Base-by-base conservation (phyloP, 768 basidiomycete species). In the Psilocybe subaeruginosa region DNA sequence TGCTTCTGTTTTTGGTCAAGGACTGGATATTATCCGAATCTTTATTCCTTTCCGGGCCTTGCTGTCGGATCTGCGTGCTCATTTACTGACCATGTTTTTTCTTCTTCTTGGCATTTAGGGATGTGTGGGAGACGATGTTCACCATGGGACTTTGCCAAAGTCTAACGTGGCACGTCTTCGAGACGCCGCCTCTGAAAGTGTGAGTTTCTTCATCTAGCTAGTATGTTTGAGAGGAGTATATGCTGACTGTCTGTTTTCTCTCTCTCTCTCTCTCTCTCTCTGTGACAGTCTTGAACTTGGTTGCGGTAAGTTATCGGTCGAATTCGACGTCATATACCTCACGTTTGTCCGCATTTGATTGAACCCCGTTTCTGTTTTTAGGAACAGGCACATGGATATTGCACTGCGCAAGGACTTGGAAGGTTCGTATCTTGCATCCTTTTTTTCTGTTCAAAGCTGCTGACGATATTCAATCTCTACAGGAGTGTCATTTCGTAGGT, bases 341-440 rank as follows among this genome's bases (percentile, higher is more conserved):
- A 6, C 3, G 12, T 9, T n/a, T 17, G 33, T 50, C 49, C 27
- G n/a, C 19, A 48, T 41, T 33, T 57, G 35, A 30, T 51, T 43
- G 46, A 43, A 46, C 35, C 59, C 16, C 17, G 47, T 50, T 3
- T 37, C 43, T 23, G 27, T 45, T 30, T 39, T 30, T 65, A 88
- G 88, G 90, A 6, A 85, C 87, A n/a, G 91, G 90, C 14, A 81
- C 83, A 16, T 92, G 91, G 91, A 81, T 91, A 48, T 64, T 91
- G 56, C 81, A 87, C 37, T 85, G 84, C 64, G 89, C 89, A 8
- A 77, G 78, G 62, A 71, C 73, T 30, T 92, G 90, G 90, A 84
- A 84, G 78, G 82, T 81, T 46, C 53, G 86, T 80, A 33, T 33
- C 16, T 37, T 66, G 48, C 14, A 37, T 35, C 3, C 30, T 33